Conservation (phyloP, 805 yeast genomes). For the Starmerella floris region DNA sequence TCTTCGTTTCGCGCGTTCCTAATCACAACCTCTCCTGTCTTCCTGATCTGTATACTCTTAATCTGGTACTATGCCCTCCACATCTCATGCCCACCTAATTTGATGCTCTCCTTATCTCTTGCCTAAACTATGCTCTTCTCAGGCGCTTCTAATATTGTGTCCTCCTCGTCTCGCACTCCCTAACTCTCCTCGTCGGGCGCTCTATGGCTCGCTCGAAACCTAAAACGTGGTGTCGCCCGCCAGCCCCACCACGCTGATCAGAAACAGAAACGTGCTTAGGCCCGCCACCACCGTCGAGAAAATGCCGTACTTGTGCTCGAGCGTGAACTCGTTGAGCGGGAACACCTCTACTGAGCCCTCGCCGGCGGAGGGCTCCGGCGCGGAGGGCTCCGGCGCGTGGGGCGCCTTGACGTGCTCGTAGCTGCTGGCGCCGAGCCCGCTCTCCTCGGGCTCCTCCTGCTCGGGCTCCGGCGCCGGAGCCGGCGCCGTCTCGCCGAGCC, state of each 20-base stretch:
- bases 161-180: too few species aligned
- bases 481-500: neutral
- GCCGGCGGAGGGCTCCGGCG: neutral
- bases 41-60: too few species aligned
- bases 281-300: slow-evolving; percentile 20
- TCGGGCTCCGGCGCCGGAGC: neutral
- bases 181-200: too few species aligned
- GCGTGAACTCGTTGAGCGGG: neutral
- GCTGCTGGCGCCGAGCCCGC: slow-evolving; percentile 13
- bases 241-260: slow-evolving; percentile 20
- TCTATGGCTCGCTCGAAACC: too few species aligned
- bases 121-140: too few species aligned
- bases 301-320: slow-evolving; percentile 16
- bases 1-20: too few species aligned
- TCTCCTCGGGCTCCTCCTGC: slow-evolving; percentile 6
- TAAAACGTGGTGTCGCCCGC: slow-evolving; percentile 18
- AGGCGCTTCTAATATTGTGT: too few species aligned
- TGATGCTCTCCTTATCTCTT: too few species aligned
- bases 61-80: too few species aligned
- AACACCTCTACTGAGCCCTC: too few species aligned
- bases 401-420: slow-evolving; percentile 17
- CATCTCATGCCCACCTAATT: too few species aligned
- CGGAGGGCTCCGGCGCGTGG: neutral
- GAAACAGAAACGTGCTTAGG: slow-evolving; percentile 18
- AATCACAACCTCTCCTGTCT: too few species aligned